Percentiles rank a stretch among this genome's conserved stretches.
Conservation (phyloP, 805 yeast genomes). For the Candida oleophila region DNA sequence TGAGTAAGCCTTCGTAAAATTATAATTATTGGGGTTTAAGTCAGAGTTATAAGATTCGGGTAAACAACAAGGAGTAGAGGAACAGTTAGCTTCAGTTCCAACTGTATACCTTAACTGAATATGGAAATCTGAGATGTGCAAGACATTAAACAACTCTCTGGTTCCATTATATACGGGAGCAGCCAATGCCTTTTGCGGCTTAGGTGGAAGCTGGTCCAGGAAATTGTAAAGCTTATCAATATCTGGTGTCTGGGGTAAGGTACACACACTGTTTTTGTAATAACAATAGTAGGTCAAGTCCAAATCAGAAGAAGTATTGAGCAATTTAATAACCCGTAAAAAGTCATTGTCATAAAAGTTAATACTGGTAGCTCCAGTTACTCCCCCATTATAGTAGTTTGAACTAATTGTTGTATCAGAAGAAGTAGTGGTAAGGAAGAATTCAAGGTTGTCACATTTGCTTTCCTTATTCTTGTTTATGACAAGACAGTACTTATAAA, state of each 20-base stretch:
- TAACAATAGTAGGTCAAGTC: conserved; percentile 56
- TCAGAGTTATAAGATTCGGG: conserved; percentile 43
- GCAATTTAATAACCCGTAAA: conserved; percentile 32
- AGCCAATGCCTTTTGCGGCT: conserved; percentile 12
- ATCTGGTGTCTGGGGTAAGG: conserved; percentile 52
- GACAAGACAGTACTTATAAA: conserved; percentile 34
- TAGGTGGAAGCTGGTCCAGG: conserved; percentile 34
- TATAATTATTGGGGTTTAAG: conserved; percentile 20
- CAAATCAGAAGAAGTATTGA: conserved; percentile 36
- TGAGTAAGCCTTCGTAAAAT: conserved; percentile 29
- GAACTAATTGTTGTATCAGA: conserved; percentile 15
- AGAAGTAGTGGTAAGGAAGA: conserved; percentile 36
- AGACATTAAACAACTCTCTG: conserved; percentile 50
- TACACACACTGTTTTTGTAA: conserved; percentile 43
- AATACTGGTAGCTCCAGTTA: conserved; percentile 23
- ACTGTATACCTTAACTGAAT: conserved; percentile 52
- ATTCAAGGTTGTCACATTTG: conserved; percentile 35
- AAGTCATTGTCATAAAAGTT: conserved; percentile 40
- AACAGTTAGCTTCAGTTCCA: conserved; percentile 60
- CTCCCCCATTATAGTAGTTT: conserved; percentile 19
- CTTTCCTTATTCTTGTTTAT: conserved; percentile 26
- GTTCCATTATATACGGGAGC: conserved; percentile 29
- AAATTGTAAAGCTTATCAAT: conserved; percentile 33
- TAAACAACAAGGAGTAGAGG: conserved; percentile 59
- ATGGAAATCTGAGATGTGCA: conserved; percentile 70